Evolutionary conservation across 345 rosid species (phyloP), one percentile per base, ranked within the genome.

Genomic region (Rhodomyrtus tomentosa): DNA sequence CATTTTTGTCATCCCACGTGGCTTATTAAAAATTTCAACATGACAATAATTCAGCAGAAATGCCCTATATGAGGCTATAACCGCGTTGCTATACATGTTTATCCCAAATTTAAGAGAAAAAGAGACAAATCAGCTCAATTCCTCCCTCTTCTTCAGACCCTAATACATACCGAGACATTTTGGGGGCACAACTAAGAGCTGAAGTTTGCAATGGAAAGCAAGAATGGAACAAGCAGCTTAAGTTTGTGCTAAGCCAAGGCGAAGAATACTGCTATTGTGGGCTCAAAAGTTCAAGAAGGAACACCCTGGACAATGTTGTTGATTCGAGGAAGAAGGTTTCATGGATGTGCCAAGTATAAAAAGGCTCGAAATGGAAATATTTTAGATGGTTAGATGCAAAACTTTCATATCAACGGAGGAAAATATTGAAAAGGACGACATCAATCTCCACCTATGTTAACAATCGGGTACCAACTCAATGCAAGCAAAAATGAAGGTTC

Each of bases 271-370:
- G 40, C 21, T 2, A 1, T 7, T 15, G 40, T 29, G 21, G 73
- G 40, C 8, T 29, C 1, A 7, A 1, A 59, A 29, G 40, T 59
- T 40, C 3, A 7, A 29, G 22, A 59, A 59, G 22, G 22, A 59
- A 0, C 4, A 0, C 22, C 32, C 0, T 6, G 73, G 40, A 59
- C 0, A 0, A 59, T 18, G 40, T 29, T 18, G 22, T 29, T 59
- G 73, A 1, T 29, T 29, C 0, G 8, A 5, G 0, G 15, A 59
- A 29, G 40, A 59, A 59, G 1, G 73, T 59, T 59, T 59, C 0
- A 0, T 59, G 22, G 11, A 15, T 16, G 11, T 2, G 2, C 1
- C 40, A 29, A 29, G 5, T 59, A 15, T 1, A 29, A 15, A 59
- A 29, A 59, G 13, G 73, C 73, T 59, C 40, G 4, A 59, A 59